These are phyloP conservation scores for Saccharomyces kudriavzevii DNA, from an alignment of 805 yeast species.

Conservation along the genomic window DNA sequence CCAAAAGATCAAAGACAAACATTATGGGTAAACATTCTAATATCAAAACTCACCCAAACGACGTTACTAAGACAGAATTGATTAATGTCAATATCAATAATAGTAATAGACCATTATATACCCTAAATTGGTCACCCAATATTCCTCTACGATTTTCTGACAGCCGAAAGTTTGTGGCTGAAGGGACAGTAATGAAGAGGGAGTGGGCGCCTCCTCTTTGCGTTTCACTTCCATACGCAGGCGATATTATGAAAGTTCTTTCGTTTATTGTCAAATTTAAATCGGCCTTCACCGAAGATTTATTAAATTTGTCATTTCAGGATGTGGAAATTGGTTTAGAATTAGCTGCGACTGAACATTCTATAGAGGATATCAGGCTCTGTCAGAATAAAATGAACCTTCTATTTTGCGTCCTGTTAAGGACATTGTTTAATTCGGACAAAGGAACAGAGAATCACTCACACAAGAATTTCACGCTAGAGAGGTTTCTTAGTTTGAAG, in stretches of 20 bases:
- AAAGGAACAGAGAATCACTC: slow-evolving; percentile 8
- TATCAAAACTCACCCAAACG: slow-evolving; percentile 9
- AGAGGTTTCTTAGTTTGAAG: slow-evolving; percentile 7
- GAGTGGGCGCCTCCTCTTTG: slow-evolving; percentile 5
- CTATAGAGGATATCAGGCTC: slow-evolving; percentile 13
- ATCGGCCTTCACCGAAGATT: slow-evolving; percentile 15
- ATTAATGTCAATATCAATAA: background rate
- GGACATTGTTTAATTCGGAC: slow-evolving; percentile 15
- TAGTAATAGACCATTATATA: background rate
- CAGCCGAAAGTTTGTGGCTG: slow-evolving; percentile 2
- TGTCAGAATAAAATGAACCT: slow-evolving; percentile 25
- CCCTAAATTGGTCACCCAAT: slow-evolving; percentile 24
- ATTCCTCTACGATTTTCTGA: slow-evolving; percentile 18
- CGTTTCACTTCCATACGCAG: slow-evolving; percentile 19
- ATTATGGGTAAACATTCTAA: slow-evolving; percentile 1
- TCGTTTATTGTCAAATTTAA: slow-evolving; percentile 25
- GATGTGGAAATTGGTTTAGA: slow-evolving; percentile 28
- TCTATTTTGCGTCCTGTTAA: slow-evolving; percentile 20
- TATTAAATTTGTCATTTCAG: slow-evolving; percentile 24
- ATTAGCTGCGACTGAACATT: slow-evolving; percentile 10
- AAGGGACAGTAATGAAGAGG: slow-evolving; percentile 12
- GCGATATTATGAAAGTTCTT: slow-evolving; percentile 26
- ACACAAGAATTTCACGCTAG: slow-evolving; percentile 10
- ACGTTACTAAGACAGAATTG: background rate
- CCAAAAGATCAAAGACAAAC: background rate